Evolutionary conservation across 2,329 filamentous ascomycete species (phyloP).

Genomic region (Emmonsia crescens): DNA sequence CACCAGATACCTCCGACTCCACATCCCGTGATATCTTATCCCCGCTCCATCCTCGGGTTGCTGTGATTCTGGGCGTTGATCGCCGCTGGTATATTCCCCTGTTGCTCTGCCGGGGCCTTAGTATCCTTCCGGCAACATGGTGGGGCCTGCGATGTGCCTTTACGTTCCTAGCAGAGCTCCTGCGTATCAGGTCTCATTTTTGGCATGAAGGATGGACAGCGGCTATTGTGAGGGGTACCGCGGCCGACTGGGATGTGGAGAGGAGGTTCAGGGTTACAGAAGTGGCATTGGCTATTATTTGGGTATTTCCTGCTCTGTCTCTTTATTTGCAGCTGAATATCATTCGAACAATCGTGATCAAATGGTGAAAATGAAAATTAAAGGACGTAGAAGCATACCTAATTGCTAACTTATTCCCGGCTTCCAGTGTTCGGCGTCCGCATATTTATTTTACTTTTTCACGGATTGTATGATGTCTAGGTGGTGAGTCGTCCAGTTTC

Average conservation of each 20-base stretch:
- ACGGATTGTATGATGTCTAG: conserved; percentile 76
- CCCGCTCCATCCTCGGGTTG: conserved; percentile 61
- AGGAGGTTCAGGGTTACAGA: conserved; percentile 51
- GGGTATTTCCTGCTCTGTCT: conserved; percentile 44
- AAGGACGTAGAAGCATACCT: background rate
- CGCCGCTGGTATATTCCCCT: conserved; percentile 62
- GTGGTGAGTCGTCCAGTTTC: conserved; percentile 43
- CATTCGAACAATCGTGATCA: background rate
- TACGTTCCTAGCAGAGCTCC: conserved; percentile 55
- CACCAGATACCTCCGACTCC: background rate
- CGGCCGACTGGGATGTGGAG: conserved; percentile 34
- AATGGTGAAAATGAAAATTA: background rate
- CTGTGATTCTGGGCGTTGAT: conserved; percentile 64
- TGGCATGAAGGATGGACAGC: conserved; percentile 32
- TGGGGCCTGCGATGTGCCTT: conserved; percentile 61
- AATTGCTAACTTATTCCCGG: background rate
- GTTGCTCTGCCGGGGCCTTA: conserved; percentile 60
- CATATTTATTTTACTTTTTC: conserved; percentile 72
- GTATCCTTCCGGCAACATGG: conserved; percentile 58
- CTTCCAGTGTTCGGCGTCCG: conserved; percentile 59
- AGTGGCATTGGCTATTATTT: conserved; percentile 60
- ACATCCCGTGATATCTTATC: conserved; percentile 22
- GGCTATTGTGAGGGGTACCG: conserved; percentile 28
- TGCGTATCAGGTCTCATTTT: conserved; percentile 37
- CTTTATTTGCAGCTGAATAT: background rate